These are phyloP conservation scores for Pythium diclinum DNA, from an alignment of 352 stramenopile genomes.

Conservation along the genomic window DNA sequence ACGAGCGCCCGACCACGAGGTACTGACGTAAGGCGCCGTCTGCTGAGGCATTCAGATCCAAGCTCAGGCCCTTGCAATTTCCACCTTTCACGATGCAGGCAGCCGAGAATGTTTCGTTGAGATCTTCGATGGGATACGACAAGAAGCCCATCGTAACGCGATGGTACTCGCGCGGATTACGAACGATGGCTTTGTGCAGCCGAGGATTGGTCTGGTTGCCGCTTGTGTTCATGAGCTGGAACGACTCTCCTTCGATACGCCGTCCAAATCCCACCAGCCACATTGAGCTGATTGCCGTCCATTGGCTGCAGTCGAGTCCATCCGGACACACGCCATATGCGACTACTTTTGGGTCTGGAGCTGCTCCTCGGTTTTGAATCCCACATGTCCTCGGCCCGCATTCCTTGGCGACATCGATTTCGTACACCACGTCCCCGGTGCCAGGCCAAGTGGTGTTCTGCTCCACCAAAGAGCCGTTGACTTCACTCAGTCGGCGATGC, in stretches of 20 bases:
- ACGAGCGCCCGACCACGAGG: not conserved
- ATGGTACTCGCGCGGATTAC: conserved; percentile 7
- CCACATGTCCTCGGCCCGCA: conserved; percentile 10
- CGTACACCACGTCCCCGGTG: conserved; percentile 7
- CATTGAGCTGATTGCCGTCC: not conserved
- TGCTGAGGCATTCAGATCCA: not conserved
- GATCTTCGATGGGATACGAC: not conserved
- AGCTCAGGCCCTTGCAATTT: not conserved
- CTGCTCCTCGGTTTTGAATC: conserved; percentile 7
- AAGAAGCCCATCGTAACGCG: conserved; percentile 8
- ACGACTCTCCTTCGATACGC: conserved; percentile 2
- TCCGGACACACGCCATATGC: conserved; percentile 1
- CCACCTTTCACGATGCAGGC: no score
- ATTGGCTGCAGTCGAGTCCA: not conserved
- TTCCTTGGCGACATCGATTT: conserved; percentile 13
- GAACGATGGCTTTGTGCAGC: conserved; percentile 2
- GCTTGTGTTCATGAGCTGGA: not conserved
- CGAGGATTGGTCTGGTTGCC: not conserved
- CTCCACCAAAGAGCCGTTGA: conserved; percentile 1
- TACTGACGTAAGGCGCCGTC: not conserved
- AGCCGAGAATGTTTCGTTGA: not conserved
- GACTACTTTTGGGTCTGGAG: not conserved
- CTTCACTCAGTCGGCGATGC: conserved; percentile 5
- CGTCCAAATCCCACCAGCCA: conserved; percentile 12
- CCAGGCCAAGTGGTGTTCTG: conserved; percentile 4